Conservation (phyloP, 2,329 filamentous ascomycete species). For the Aspergillus sp. region DNA sequence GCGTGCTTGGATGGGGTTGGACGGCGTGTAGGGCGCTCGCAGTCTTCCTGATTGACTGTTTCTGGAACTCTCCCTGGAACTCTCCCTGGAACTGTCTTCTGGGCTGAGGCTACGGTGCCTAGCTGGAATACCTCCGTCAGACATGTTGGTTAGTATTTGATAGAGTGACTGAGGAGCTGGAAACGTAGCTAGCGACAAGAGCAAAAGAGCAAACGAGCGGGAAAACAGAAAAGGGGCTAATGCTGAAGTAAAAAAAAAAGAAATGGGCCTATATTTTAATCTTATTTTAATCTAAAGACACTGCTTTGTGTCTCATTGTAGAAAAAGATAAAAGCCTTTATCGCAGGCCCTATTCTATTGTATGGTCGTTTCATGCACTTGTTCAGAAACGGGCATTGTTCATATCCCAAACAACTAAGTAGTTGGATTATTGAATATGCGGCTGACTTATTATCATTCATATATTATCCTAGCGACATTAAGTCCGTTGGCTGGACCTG, state of each 20-base stretch:
- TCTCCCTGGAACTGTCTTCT: too few relatives aligned
- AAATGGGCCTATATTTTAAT: neutral
- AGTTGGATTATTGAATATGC: neutral
- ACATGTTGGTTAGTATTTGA: too few relatives aligned
- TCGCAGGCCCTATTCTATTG: neutral
- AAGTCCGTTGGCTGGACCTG: too few relatives aligned
- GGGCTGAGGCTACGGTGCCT: too few relatives aligned
- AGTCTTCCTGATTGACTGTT: neutral
- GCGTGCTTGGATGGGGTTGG: neutral
- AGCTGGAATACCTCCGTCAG: too few relatives aligned
- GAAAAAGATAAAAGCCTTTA: neutral
- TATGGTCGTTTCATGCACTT: neutral
- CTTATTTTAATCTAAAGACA: neutral
- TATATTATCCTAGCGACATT: too few relatives aligned
- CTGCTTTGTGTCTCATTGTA: neutral
- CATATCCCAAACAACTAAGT: neutral
- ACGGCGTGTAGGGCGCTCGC: neutral
- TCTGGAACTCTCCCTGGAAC: neutral
- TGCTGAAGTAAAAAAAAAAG: neutral
- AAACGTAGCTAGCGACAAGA: too few relatives aligned
- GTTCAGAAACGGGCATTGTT: neutral
- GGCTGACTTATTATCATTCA: neutral
- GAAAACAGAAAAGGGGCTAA: too few relatives aligned
- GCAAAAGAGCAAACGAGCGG: too few relatives aligned
- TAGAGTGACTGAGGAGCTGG: too few relatives aligned